phyloP scores from a whole-genome alignment of 2,329 filamentous ascomycete species.

The Penicillium sp. region DNA sequence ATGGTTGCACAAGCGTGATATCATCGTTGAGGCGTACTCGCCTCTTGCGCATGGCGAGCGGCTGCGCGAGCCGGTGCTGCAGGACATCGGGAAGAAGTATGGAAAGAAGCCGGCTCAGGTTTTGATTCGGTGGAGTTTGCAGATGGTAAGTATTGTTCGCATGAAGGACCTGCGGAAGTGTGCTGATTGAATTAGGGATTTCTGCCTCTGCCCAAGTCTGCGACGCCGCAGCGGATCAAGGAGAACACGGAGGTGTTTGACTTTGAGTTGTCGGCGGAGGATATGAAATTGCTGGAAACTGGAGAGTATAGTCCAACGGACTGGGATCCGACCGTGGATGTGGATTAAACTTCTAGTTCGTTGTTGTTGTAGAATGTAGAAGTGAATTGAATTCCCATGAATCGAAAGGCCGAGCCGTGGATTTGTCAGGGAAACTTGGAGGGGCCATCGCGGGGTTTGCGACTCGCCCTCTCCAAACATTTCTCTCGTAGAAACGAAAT shows the following conservation, averaged over 20 bases:
- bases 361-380: neutral
- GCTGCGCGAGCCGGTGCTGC: constrained; percentile 63
- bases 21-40: constrained; percentile 73
- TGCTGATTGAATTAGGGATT: constrained; percentile 46
- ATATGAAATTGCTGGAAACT: constrained; percentile 55
- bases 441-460: constrained; percentile 21
- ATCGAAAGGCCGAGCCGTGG: constrained; percentile 8
- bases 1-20: constrained; percentile 61
- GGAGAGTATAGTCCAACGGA: constrained; percentile 55
- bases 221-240: constrained; percentile 55
- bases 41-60: constrained; percentile 67
- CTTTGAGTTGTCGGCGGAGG: constrained; percentile 55
- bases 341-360: constrained; percentile 18
- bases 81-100: constrained; percentile 62
- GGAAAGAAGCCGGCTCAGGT: constrained; percentile 67
- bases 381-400: neutral
- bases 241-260: constrained; percentile 59
- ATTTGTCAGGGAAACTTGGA: constrained; percentile 18
- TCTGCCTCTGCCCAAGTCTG: constrained; percentile 60
- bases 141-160: constrained; percentile 59
- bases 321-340: constrained; percentile 52
- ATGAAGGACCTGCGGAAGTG: constrained; percentile 1
- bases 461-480: neutral
- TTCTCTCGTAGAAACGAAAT: neutral
- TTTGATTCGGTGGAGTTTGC: constrained; percentile 71